Evolutionary conservation across 352 stramenopile genomes (phyloP).

Genomic region (Phytophthora pistaciae): DNA sequence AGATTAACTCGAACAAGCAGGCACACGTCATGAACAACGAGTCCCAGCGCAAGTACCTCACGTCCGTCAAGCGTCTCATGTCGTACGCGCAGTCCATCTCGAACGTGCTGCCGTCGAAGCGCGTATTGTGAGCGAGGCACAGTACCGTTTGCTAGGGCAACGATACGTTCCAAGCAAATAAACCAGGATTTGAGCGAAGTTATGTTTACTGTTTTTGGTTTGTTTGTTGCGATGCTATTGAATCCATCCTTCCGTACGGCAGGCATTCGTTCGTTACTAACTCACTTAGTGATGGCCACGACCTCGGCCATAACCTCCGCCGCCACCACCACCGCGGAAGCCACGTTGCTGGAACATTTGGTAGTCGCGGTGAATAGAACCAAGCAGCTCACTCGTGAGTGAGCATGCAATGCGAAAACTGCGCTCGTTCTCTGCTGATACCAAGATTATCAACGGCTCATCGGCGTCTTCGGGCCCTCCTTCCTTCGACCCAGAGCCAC

Average conservation of each 20-base stretch:
- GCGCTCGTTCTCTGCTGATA: constrained; percentile 88
- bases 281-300: constrained; percentile 29
- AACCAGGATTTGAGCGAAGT: constrained; percentile 6
- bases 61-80: constrained; percentile 98
- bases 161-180: constrained; percentile 7
- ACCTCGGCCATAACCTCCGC: constrained; percentile 21
- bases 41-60: constrained; percentile 98
- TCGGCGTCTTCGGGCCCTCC: constrained; percentile 69
- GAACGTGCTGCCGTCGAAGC: constrained; percentile 87
- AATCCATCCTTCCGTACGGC: neutral
- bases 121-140: constrained; percentile 57
- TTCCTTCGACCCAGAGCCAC: constrained; percentile 84
- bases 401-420: constrained; percentile 85
- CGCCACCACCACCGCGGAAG: constrained; percentile 16
- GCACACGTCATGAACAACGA: constrained; percentile 99
- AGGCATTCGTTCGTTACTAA: constrained; percentile 3
- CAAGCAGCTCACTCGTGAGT: constrained; percentile 70
- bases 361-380: constrained; percentile 81
- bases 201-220: constrained; percentile 15
- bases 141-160: no score
- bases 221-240: constrained; percentile 9
- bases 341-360: constrained; percentile 62
- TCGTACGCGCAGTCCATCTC: constrained; percentile 95
- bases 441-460: constrained; percentile 85
- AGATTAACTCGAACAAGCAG: constrained; percentile 98